Evolutionary conservation across 2,329 filamentous ascomycete genomes (phyloP), one percentile per base, ranked within the genome.

Genomic region (Aspergillus brunneoviolaceus): DNA sequence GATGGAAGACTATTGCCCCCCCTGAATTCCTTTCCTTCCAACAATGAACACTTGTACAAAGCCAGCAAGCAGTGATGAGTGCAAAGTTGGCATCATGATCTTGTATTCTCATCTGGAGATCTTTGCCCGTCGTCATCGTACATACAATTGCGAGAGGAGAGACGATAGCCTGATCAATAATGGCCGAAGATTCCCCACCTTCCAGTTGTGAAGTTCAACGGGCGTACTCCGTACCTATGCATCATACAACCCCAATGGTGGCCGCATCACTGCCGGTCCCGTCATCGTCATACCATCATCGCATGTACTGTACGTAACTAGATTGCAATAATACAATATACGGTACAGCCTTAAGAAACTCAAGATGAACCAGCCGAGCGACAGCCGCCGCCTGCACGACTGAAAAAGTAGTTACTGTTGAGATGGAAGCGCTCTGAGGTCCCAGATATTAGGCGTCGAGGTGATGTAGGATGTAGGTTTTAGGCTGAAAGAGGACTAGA

Each of bases 401-500:
- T 55, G 42, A n/a, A 33, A 45, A 45, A 19, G 39, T 45, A 45
- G 39, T 45, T 16, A 19, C 39, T 19, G 42, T 29, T 55, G 31
- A 49, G 53, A 49, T 55, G 42, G 42, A 55, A 47, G 45, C 39
- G 39, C 39, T 16, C 39, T 7, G 39, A 45, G 42, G 27, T 33
- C 42, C 42, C 53, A 55, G 42, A 55, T 49, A 55, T 49, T 49
- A 55, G 58, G 57, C 57, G 55, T 59, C 57, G 50, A 60, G 57
- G 58, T 55, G 48, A 52, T 56, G 50, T 42, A 53, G 49, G 21
- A 52, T 56, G 50, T 42, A 53, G 49, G 21, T 19, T 14, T 23
- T 51, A 60, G 33, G 33, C 60, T 57, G 14, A 14, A 61, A 60
- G 29, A n/a, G 51, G 62, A 39, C 50, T 67, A 63, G 62, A 9